Evolutionary conservation across 306 rosid species (phyloP), one percentile per base, ranked within the genome.

Genomic region (Senna tora): DNA sequence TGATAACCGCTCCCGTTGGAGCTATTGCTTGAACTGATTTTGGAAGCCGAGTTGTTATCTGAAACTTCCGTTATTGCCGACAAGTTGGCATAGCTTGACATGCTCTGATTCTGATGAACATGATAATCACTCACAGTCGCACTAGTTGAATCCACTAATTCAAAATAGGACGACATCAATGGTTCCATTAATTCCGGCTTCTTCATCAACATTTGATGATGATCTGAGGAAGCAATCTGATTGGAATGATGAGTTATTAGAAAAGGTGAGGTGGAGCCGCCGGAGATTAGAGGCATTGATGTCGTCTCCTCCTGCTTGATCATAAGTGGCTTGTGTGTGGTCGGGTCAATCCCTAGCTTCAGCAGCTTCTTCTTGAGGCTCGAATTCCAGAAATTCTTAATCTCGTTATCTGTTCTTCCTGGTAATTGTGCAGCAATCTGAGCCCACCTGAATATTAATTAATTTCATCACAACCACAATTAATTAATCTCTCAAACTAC

Each of bases 341-440:
- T 55, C 45, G 98, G 98, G 77, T 93, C 98, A 59, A 93, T 89
- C 71, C 98, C 98, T 81, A 89, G 97, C 90, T 90, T 93, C 81
- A 90, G 21, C 16, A 94, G 86, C 85, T 94, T 94, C 92, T 94
- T 94, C 85, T 94, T 94, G 82, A 94, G 45, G 64, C 88, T 86
- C 22, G 98, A 94, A 83, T 94, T 91, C 98, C 98, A 94, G 39
- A 91, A 94, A 54, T 94, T 94, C 52, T 94, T 94, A 1, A 94
- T 94, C 87, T 93, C 98, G 67, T 93, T 93, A 34, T 93, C 98
- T 32, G 98, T 93, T 86, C 98, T 91, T 62, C 98, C 98, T 0
- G 98, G 98, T 49, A 91, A 85, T 65, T 91, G 97, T 16, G 97
- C 89, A 34, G 98, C 96, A 62, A 94, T 94, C 71, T 94, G 98